Conservation (phyloP, 331 rosid species). For the Prunus yedoensis region DNA sequence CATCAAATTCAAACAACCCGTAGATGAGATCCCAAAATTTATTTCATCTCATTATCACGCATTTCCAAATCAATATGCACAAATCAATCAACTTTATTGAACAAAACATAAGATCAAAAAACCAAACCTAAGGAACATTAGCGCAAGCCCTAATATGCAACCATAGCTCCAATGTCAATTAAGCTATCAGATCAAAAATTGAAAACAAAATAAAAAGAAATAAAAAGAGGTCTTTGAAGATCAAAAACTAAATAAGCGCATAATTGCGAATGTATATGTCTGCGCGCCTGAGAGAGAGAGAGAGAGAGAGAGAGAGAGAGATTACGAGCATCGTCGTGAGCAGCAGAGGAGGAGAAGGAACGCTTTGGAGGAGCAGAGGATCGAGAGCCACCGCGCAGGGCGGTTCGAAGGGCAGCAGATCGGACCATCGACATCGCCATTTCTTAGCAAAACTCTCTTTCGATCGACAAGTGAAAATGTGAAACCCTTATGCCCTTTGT, state of each 20-base stretch:
- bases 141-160: not conserved
- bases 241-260: not conserved
- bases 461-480: not conserved
- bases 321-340: constrained; percentile 77
- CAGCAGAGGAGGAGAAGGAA: constrained; percentile 61
- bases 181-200: not conserved
- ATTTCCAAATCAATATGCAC: not conserved
- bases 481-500: not conserved
- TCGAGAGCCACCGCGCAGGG: constrained; percentile 57
- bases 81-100: not conserved
- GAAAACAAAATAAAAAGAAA: not conserved
- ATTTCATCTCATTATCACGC: not conserved
- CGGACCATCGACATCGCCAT: constrained; percentile 80
- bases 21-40: not conserved
- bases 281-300: not conserved
- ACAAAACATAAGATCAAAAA: not conserved
- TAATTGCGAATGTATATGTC: not conserved
- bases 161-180: not conserved
- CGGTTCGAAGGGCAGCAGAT: constrained; percentile 69
- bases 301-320: constrained; percentile 14
- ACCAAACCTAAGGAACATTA: not conserved
- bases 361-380: constrained; percentile 50
- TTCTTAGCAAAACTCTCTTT: constrained; percentile 13
- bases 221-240: not conserved
- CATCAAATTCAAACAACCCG: not conserved